Evolutionary conservation across 2,329 filamentous ascomycete genomes (phyloP).

Genomic region (Cephalotrichum gorgonifer): DNA sequence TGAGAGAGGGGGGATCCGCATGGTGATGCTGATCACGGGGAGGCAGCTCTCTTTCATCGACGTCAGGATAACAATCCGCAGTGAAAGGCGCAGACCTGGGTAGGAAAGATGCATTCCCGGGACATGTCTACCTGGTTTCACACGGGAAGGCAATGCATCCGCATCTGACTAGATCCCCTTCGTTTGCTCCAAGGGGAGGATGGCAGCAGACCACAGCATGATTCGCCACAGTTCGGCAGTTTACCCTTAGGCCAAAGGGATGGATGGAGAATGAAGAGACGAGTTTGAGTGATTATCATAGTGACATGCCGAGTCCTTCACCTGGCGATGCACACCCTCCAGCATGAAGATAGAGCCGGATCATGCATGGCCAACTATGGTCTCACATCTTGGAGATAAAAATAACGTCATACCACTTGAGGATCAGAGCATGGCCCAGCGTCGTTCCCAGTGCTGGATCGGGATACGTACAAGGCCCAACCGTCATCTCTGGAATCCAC

Average conservation of each 20-base stretch:
- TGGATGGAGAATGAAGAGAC: not conserved
- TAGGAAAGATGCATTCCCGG: no score
- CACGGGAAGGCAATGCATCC: no score
- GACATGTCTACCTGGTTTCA: no score
- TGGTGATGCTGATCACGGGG: not conserved
- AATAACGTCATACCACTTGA: not conserved
- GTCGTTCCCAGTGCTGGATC: no score
- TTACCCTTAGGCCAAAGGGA: not conserved
- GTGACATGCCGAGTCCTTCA: not conserved
- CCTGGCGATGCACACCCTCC: not conserved
- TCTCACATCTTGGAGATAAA: not conserved
- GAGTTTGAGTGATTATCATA: not conserved
- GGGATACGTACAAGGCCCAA: no score
- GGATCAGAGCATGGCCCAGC: not conserved
- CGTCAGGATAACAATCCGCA: not conserved
- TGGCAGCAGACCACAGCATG: no score
- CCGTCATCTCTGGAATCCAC: no score
- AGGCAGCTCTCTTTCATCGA: not conserved
- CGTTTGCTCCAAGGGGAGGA: no score
- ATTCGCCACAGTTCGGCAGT: not conserved
- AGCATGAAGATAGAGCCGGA: not conserved
- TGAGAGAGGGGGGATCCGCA: not conserved
- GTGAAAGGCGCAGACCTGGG: not conserved
- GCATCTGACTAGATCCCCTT: no score
- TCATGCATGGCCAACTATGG: not conserved